phyloP scores from a whole-genome alignment of 257 asterid genomes.

The Petrea volubilis region DNA sequence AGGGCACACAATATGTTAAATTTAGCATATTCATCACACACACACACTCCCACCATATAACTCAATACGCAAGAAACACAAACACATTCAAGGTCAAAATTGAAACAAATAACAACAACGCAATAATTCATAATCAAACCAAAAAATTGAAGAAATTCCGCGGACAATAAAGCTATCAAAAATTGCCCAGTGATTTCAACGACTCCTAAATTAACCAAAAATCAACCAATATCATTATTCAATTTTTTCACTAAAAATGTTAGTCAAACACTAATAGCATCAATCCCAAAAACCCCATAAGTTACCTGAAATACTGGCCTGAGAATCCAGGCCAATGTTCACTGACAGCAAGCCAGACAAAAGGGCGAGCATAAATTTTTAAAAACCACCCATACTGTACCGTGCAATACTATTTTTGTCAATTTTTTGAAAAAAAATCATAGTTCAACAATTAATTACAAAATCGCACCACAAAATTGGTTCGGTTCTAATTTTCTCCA shows the following conservation, averaged over 20 bases:
- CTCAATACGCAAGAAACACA: background rate
- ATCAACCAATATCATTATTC: background rate
- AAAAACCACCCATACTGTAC: no score
- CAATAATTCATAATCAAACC: background rate
- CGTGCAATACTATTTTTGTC: no score
- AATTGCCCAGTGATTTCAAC: background rate
- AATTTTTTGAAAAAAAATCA: no score
- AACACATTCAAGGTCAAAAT: background rate
- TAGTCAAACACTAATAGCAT: background rate
- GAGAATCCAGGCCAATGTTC: constrained; percentile 77
- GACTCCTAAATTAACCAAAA: background rate
- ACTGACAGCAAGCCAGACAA: constrained; percentile 64
- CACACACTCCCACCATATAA: no score
- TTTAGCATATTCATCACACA: constrained; percentile 1
- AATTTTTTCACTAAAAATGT: constrained; percentile 1
- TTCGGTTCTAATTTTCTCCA: no score
- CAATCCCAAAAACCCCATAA: constrained; percentile 22
- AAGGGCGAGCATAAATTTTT: no score
- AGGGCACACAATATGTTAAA: background rate
- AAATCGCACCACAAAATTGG: no score
- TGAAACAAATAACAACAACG: constrained; percentile 10
- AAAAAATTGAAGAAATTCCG: background rate
- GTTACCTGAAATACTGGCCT: constrained; percentile 45
- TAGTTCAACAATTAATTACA: no score
- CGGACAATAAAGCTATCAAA: background rate